Percentiles rank a stretch among this genome's conserved stretches.
Conservation (phyloP, 2,329 filamentous ascomycete species). For the Nemania abortiva region DNA sequence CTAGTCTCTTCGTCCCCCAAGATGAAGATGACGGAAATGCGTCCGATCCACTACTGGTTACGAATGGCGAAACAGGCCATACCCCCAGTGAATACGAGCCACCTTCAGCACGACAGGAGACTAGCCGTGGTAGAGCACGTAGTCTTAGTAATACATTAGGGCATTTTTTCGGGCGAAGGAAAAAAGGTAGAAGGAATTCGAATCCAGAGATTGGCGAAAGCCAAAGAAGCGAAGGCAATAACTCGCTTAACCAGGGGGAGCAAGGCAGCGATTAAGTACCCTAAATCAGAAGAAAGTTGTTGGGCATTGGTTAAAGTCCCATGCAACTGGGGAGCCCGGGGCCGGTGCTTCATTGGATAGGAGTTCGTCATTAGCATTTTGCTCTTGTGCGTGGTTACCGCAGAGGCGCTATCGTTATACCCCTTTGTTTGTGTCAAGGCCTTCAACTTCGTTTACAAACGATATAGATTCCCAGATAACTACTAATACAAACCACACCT, state of each 20-base stretch:
- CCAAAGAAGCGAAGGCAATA: constrained; percentile 33
- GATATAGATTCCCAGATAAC: constrained; percentile 32
- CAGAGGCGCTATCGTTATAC: constrained; percentile 32
- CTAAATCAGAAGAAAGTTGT: background rate
- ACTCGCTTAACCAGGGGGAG: constrained; percentile 22
- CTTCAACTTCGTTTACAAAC: constrained; percentile 11
- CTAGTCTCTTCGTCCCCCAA: constrained; percentile 67
- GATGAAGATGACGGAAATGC: constrained; percentile 48
- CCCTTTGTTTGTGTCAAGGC: constrained; percentile 27
- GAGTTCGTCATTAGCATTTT: constrained; percentile 45
- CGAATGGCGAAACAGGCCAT: constrained; percentile 38
- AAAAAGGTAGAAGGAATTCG: constrained; percentile 46
- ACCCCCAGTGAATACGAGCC: constrained; percentile 41
- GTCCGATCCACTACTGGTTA: constrained; percentile 43
- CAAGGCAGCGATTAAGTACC: constrained; percentile 26
- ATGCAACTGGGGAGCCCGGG: constrained; percentile 9
- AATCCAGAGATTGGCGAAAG: constrained; percentile 45
- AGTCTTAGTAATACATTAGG: constrained; percentile 57
- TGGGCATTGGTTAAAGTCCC: constrained; percentile 18
- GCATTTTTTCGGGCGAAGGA: constrained; percentile 52
- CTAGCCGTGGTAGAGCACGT: constrained; percentile 52
- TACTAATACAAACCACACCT: constrained; percentile 26
- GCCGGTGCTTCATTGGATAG: constrained; percentile 48
- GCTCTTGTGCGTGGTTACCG: constrained; percentile 14
- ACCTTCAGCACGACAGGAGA: constrained; percentile 33